phyloP scores from a whole-genome alignment of 2,329 filamentous ascomycete genomes.

The Epichloe glyceriae region DNA sequence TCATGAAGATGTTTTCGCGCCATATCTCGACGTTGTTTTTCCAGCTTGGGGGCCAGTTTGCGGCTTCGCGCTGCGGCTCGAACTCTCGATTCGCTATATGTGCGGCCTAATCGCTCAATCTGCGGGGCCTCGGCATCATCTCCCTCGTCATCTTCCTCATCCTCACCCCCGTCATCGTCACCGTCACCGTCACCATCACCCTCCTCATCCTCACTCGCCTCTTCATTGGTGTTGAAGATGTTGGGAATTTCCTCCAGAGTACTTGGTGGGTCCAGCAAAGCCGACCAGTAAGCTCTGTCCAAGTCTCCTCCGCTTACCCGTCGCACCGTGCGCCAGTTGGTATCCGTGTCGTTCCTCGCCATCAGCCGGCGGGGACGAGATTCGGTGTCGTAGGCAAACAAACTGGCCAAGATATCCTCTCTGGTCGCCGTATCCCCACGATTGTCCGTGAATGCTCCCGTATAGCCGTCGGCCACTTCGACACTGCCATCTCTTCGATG shows the following conservation, averaged over 20 bases:
- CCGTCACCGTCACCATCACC: constrained; percentile 15
- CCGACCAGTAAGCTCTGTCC: constrained; percentile 29
- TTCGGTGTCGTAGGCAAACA: constrained; percentile 30
- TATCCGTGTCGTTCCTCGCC: constrained; percentile 19
- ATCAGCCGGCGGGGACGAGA: constrained; percentile 17
- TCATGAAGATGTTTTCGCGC: constrained; percentile 48
- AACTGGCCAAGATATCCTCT: constrained; percentile 44
- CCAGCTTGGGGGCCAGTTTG: constrained; percentile 23
- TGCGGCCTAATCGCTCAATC: constrained; percentile 6
- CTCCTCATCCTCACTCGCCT: constrained; percentile 14
- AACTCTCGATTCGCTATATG: constrained; percentile 28
- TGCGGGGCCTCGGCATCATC: constrained; percentile 12
- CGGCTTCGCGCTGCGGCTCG: constrained; percentile 23
- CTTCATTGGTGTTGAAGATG: constrained; percentile 22
- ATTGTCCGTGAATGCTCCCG: constrained; percentile 45
- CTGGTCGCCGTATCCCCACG: constrained; percentile 46
- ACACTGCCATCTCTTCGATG: constrained; percentile 49
- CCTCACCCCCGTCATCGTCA: constrained; percentile 9
- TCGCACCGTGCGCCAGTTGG: constrained; percentile 22
- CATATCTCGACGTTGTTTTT: constrained; percentile 27
- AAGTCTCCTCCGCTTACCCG: constrained; percentile 18
- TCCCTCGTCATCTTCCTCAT: constrained; percentile 12
- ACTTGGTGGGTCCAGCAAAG: constrained; percentile 32
- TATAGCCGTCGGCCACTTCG: constrained; percentile 45
- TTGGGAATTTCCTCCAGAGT: constrained; percentile 29